Evolutionary conservation across 768 basidiomycete species (phyloP), one percentile per base, ranked within the genome.

Genomic region (Boletus rubroflammeus): DNA sequence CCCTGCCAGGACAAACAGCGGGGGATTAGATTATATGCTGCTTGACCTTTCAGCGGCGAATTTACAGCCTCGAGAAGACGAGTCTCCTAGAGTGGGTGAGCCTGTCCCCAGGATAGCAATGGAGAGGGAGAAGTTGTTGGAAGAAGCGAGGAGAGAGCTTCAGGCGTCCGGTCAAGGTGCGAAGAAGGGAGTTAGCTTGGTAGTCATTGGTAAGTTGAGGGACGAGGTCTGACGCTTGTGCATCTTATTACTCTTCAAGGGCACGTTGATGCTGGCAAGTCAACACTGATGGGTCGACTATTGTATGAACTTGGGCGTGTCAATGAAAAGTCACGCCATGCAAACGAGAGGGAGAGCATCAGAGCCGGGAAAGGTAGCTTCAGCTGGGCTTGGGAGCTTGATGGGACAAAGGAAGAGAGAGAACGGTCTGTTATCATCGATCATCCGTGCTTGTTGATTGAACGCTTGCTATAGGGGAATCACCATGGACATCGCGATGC

Each of bases 241-340:
- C 54, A 26, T 55, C 56, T 62, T 36, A 65, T 49, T 21, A 3
- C 42, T 47, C 32, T 43, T 41, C 44, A 61, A 98, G 96, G 97
- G 36, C 97, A 99, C 65, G 97, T 99, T 56, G 97, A 99, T 73
- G 97, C 97, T 17, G 97, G 97, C 25, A 99, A 99, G 71, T 97
- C 94, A 5, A 99, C 97, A 1, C 73, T 99, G 26, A 98, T 98
- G 93, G 97, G 97, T 2, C 79, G 96, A 51, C 64, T 99, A 54
- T 65, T 98, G 48, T 98, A 98, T 68, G 97, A 98, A 58, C 78
- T 96, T 2, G 97, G 97, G 14, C 79, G 81, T 60, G 67, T 98
- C 46, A 88, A 90, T 56, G 94, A 98, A 64, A 93, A 91, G 72
- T 85, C 85, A 15, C 82, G 85, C 50, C 73, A 81, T 36, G 83